Percentiles rank a stretch among this genome's conserved stretches.
These are phyloP conservation scores for Talaromyces verruculosus DNA, from an alignment of 2,329 filamentous ascomycete species.

Conservation along the genomic window DNA sequence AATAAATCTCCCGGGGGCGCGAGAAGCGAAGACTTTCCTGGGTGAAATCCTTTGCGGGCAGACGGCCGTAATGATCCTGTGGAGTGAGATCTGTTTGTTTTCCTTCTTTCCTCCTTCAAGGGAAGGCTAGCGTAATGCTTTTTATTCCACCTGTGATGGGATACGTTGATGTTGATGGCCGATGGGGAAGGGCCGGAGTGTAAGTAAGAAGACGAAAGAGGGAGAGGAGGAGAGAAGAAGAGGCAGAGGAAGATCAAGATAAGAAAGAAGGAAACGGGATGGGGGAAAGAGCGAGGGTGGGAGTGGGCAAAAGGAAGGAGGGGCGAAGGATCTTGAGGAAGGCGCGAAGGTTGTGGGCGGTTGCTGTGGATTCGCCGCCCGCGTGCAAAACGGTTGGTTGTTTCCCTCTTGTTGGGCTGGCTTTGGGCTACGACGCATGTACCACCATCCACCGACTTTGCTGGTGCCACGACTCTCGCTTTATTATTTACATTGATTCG, in stretches of 20 bases:
- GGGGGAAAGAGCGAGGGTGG: constrained; percentile 21
- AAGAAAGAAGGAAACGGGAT: constrained; percentile 27
- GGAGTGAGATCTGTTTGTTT: constrained; percentile 9
- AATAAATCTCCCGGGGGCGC: constrained; percentile 5
- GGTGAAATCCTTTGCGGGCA: constrained; percentile 13
- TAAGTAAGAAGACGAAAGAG: constrained; percentile 20
- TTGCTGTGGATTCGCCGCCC: constrained; percentile 23
- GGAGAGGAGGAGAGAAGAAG: constrained; percentile 28
- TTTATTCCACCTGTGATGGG: constrained; percentile 6
- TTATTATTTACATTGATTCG: neutral
- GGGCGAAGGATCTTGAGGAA: constrained; percentile 29
- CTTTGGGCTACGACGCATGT: constrained; percentile 34
- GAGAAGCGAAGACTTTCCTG: constrained; percentile 8
- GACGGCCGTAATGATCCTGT: constrained; percentile 4
- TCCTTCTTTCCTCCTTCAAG: constrained; percentile 15
- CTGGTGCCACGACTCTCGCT: constrained; percentile 42
- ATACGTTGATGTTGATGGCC: constrained; percentile 7
- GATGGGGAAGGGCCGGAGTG: constrained; percentile 19
- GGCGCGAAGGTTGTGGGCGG: constrained; percentile 25
- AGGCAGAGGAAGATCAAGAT: constrained; percentile 31
- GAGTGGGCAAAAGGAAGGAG: constrained; percentile 27
- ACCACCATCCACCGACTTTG: constrained; percentile 22
- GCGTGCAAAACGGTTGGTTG: constrained; percentile 20
- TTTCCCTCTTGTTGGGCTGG: constrained; percentile 36
- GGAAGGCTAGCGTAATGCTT: neutral